Evolutionary conservation across 805 yeast species (phyloP).

Genomic region (Wickerhamomyces queroliae): DNA sequence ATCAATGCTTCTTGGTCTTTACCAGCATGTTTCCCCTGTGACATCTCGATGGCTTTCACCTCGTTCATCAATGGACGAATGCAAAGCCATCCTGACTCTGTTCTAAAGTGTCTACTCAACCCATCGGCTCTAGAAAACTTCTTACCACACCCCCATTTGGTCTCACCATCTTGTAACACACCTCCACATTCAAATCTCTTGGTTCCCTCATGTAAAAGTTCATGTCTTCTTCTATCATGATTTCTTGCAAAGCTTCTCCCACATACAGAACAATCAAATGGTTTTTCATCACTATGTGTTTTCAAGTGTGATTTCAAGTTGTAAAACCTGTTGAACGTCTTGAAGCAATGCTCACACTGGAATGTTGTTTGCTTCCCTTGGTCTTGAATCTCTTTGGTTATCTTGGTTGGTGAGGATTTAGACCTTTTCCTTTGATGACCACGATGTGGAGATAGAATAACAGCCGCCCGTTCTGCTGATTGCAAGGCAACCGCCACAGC

Average conservation of each 20-base stretch:
- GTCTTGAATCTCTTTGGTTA: constrained; percentile 7
- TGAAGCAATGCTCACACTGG: constrained; percentile 65
- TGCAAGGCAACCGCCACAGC: too few relatives aligned
- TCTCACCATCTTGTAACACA: constrained; percentile 44
- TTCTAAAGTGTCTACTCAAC: constrained; percentile 45
- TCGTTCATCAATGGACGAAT: constrained; percentile 61
- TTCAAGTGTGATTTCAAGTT: constrained; percentile 74
- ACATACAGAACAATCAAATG: constrained; percentile 61
- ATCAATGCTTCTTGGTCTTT: constrained; percentile 3
- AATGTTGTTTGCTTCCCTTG: constrained; percentile 7
- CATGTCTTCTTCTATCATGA: constrained; percentile 75
- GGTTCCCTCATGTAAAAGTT: constrained; percentile 66
- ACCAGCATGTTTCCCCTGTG: not conserved
- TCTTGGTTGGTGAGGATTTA: constrained; percentile 6
- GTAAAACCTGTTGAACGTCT: constrained; percentile 72
- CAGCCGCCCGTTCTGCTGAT: too few relatives aligned
- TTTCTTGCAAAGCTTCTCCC: constrained; percentile 67
- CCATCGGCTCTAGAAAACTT: not conserved
- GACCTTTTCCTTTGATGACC: constrained; percentile 7
- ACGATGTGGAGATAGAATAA: too few relatives aligned
- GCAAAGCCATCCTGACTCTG: constrained; percentile 71
- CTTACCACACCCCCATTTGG: constrained; percentile 34
- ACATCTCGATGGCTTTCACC: constrained; percentile 22
- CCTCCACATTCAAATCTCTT: constrained; percentile 69
- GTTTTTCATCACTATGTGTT: constrained; percentile 72